Evolutionary conservation across 768 basidiomycete species (phyloP), one percentile per base, ranked within the genome.

Genomic region (Tylopilus felleus): DNA sequence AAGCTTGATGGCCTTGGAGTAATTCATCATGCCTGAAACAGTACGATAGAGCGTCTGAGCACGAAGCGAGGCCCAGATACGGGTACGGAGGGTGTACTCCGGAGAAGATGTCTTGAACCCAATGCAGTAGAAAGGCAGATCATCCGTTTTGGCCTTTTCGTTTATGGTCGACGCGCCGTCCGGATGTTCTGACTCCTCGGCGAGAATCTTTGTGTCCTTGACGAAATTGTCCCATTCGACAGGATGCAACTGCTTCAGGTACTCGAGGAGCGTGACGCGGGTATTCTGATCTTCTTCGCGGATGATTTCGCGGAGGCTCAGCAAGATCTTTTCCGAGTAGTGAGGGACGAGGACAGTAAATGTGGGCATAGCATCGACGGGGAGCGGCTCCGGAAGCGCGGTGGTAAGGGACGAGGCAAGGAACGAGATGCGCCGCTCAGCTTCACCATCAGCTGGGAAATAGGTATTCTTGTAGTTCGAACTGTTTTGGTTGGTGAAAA

Each of bases 171-270:
- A 65, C 19, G 75, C 72, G 42, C 84, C 84, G 45, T 84, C 83
- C 52, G 75, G 68, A 12, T 73, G 75, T 16, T 80, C 82, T 1
- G 84, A 83, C 70, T 98, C 97, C 59, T 98, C 97, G 0, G 93
- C 93, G 36, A 98, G 77, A 60, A 99, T 99, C 79, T 98, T 99
- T 58, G 97, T 99, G 66, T 99, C 97, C 77, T 95, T 94, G 62
- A 99, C 97, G 66, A 99, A 99, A 72, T 99, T 99, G 75, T 98
- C 97, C 97, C 97, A 99, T 69, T 99, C 97, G 53, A 98, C 80
- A 19, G 97, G 96, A 69, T 98, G 97, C 44, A 99, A 79, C 70
- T 99, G 97, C 73, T 99, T 99, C 69, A 98, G 77, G 71, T 99
- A 99, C 73, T 99, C 97, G 53, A 99, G 81, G 22, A 98, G 78